Conservation (phyloP, 306 rosid species). For the Dryas drummondii region DNA sequence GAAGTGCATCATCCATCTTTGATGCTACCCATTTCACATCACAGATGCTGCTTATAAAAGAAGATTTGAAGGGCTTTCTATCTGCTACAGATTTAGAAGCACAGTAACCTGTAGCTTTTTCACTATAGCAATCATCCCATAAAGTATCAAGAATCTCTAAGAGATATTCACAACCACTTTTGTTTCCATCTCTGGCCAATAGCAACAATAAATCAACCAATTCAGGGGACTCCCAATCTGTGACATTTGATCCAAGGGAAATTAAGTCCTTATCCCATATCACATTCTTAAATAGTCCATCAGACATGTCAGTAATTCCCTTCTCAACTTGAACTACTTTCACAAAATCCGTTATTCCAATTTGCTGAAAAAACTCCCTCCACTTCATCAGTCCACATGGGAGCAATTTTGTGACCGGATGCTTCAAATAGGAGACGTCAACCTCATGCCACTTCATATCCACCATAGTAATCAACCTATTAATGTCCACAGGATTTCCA, state of each 20-base stretch:
- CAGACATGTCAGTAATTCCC: constrained; percentile 44
- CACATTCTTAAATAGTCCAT: constrained; percentile 39
- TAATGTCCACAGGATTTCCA: constrained; percentile 67
- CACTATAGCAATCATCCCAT: constrained; percentile 80
- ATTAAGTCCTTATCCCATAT: constrained; percentile 55
- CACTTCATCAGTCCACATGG: constrained; percentile 52
- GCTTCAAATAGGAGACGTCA: constrained; percentile 65
- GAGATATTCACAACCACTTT: constrained; percentile 60
- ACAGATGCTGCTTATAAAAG: constrained; percentile 63
- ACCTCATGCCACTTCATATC: constrained; percentile 78
- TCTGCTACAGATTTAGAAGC: constrained; percentile 42
- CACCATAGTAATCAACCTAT: constrained; percentile 51
- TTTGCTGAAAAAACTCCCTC: constrained; percentile 79
- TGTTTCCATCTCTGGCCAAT: constrained; percentile 50
- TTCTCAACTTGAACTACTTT: constrained; percentile 64
- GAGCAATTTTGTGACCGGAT: constrained; percentile 57
- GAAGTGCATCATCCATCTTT: constrained; percentile 62
- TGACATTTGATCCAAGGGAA: constrained; percentile 56
- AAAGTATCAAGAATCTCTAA: constrained; percentile 71
- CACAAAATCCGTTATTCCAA: constrained; percentile 77
- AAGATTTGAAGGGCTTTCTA: constrained; percentile 57
- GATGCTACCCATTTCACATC: constrained; percentile 75
- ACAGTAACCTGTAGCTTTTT: constrained; percentile 57
- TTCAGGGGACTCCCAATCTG: constrained; percentile 91
- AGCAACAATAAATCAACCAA: constrained; percentile 51